Evolutionary conservation across 2,329 filamentous ascomycete genomes (phyloP), one percentile per base, ranked within the genome.

Genomic region (Botrytis elliptica): DNA sequence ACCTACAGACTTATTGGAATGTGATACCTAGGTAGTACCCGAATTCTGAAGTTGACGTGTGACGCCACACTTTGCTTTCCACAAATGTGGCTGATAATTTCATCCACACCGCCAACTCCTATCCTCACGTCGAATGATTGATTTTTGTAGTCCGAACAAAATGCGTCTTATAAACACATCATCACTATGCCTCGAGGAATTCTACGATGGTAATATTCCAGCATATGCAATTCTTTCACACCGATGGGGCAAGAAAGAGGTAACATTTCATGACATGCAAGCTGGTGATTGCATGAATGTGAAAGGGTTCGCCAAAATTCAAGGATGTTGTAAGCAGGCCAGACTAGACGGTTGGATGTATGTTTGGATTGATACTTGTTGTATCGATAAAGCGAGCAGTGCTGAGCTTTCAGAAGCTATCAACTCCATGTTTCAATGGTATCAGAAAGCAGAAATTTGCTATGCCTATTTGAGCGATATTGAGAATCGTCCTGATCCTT

Each of bases 201-300:
- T 46, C 40, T 42, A 60, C 36, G 38, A 59, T 6, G 57, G 40
- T 29, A 8, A 18, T 8, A 46, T 62, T 18, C 68, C 38, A 71
- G 7, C 25, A 8, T 72, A 84, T 64, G 82, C 82, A 12, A 84
- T 84, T 59, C 79, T 84, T 16, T 84, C 83, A 0, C 83, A 84
- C 68, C 81, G 79, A 3, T 84, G 82, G 83, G 79, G 77, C 1
- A 66, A 74, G 33, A 77, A 79, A 33, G 82, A 82, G 72, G 78
- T 83, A 36, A 81, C 79, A 4, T 80, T 82, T 46, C 76, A 81
- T 65, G 79, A 59, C 18, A 49, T 60, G 38, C 46, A 55, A 72
- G 42, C 8, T 4, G 46, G 65, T 5, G 64, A 38, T 29, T 55
- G 25, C 1, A 55, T 7, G 12, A n/a, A 55, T n/a, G 25, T 9